Evolutionary conservation across 371 early-diverging fungal genomes (phyloP).

Genomic region (Apophysomyces ossiformis): DNA sequence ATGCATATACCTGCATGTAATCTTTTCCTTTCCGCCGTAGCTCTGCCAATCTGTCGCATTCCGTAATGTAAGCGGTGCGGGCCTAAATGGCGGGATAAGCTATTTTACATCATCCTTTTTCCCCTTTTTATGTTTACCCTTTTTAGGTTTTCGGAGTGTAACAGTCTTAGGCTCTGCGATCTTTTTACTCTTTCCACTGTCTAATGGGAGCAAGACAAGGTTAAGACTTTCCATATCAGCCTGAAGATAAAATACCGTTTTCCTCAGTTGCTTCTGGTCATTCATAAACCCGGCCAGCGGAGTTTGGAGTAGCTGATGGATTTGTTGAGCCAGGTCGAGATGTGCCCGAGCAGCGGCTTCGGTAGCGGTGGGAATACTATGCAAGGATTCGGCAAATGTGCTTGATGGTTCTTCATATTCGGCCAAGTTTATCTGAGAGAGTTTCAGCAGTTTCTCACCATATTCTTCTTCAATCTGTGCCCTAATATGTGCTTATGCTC

Average conservation of each 20-base stretch:
- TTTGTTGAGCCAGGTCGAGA: slow-evolving; percentile 36
- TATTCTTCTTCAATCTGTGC: slow-evolving; percentile 38
- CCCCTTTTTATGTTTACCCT: slow-evolving; percentile 14
- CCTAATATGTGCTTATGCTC: neutral
- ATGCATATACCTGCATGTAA: neutral
- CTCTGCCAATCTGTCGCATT: slow-evolving; percentile 12
- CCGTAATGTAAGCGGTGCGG: slow-evolving; percentile 14
- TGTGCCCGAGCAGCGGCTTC: slow-evolving; percentile 36
- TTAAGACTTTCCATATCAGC: slow-evolving; percentile 4
- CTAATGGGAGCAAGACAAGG: slow-evolving; percentile 8
- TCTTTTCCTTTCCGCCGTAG: slow-evolving; percentile 5
- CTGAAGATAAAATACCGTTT: slow-evolving; percentile 17
- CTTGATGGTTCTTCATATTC: slow-evolving; percentile 25
- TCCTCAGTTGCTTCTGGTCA: slow-evolving; percentile 27
- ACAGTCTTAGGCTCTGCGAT: slow-evolving; percentile 20
- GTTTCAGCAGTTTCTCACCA: slow-evolving; percentile 29
- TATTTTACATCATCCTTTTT: neutral
- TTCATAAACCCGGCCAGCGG: slow-evolving; percentile 28
- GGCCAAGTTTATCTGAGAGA: slow-evolving; percentile 26
- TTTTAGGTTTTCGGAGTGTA: slow-evolving; percentile 26
- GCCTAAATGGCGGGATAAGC: neutral
- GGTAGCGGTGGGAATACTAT: slow-evolving; percentile 27
- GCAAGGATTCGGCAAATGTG: slow-evolving; percentile 27
- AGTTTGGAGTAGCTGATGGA: slow-evolving; percentile 27
- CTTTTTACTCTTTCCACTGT: slow-evolving; percentile 20